Evolutionary conservation across 1,284 basidiomycete genomes (phyloP), one percentile per base, ranked within the genome.

Genomic region (Xanthoconium separans): DNA sequence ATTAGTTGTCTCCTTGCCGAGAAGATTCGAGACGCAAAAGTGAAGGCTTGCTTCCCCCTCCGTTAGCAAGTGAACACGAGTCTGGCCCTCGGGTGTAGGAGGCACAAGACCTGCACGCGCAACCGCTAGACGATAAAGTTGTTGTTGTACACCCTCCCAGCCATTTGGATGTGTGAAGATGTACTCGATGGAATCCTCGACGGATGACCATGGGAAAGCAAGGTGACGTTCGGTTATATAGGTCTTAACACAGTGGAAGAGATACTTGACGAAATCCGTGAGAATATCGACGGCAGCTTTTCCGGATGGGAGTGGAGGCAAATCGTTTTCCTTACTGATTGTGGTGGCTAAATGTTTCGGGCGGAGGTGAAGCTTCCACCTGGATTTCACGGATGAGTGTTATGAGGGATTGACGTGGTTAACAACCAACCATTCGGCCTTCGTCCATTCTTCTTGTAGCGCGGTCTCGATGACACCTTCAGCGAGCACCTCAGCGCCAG

Each of bases 281-380:
- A 50, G 33, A 50, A 50, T 9, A 3, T 43, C 31, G 11, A 43
- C 22, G 16, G 41, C 31, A 15, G 40, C 3, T 20, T 50, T 50
- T 5, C 41, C 48, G 2, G 4, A 1, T 4, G 40, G 48, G 2
- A 48, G 47, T 15, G 47, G 37, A 5, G 47, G 47, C 22, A 48
- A 11, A 16, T 31, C 47, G 6, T 47, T 10, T 16, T 37, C 16
- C 16, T 39, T 29, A 7, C 22, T 47, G 7, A 40, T 30, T 6
- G 10, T 9, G 4, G 48, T 18, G 11, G 31, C 16, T 3, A 43
- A 12, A 43, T 50, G 22, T 12, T 34, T 22, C 4, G 48, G 48
- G n/a, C 48, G 16, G 6, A 50, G 41, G 13, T 50, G 48, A 27
- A 50, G 41, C 20, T 50, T 50, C 48, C 48, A 50, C 31, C 48